These are phyloP conservation scores for Zygoascus bituminiphila DNA, from an alignment of 805 yeast genomes.

Conservation along the genomic window DNA sequence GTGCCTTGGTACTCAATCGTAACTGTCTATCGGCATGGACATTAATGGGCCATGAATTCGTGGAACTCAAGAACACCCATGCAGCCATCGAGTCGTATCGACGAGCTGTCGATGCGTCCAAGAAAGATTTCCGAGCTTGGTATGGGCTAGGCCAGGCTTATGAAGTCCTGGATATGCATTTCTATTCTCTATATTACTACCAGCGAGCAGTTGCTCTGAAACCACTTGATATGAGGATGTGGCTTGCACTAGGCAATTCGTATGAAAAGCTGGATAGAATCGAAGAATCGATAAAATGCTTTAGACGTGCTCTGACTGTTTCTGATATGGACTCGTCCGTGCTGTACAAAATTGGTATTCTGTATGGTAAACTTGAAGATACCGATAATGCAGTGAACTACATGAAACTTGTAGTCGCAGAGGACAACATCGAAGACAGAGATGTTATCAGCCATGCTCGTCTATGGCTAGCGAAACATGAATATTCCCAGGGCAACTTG, in stretches of 20 bases:
- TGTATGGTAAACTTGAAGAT: slow-evolving; percentile 53
- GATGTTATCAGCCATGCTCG: slow-evolving; percentile 73
- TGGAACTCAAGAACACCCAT: slow-evolving; percentile 89
- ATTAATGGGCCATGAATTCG: slow-evolving; percentile 97
- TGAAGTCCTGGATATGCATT: slow-evolving; percentile 91
- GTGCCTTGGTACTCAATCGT: slow-evolving; percentile 77
- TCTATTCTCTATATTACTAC: slow-evolving; percentile 85
- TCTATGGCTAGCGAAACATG: slow-evolving; percentile 75
- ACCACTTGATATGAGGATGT: slow-evolving; percentile 86
- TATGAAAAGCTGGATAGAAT: slow-evolving; percentile 67
- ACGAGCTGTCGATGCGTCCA: slow-evolving; percentile 83
- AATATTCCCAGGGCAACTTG: slow-evolving; percentile 48
- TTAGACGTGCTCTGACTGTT: slow-evolving; percentile 62
- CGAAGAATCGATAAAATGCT: slow-evolving; percentile 71
- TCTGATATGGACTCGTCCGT: slow-evolving; percentile 49
- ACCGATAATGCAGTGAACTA: slow-evolving; percentile 45
- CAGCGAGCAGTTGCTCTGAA: slow-evolving; percentile 83
- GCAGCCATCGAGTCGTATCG: slow-evolving; percentile 96
- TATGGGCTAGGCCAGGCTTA: slow-evolving; percentile 98
- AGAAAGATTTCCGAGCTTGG: slow-evolving; percentile 93
- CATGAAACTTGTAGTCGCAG: slow-evolving; percentile 59
- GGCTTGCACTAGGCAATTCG: slow-evolving; percentile 92
- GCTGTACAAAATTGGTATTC: slow-evolving; percentile 57
- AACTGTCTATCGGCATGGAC: slow-evolving; percentile 92
- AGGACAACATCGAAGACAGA: slow-evolving; percentile 54